phyloP scores from a whole-genome alignment of 768 basidiomycete species.

The Tubosaeta brunneosetosa region DNA sequence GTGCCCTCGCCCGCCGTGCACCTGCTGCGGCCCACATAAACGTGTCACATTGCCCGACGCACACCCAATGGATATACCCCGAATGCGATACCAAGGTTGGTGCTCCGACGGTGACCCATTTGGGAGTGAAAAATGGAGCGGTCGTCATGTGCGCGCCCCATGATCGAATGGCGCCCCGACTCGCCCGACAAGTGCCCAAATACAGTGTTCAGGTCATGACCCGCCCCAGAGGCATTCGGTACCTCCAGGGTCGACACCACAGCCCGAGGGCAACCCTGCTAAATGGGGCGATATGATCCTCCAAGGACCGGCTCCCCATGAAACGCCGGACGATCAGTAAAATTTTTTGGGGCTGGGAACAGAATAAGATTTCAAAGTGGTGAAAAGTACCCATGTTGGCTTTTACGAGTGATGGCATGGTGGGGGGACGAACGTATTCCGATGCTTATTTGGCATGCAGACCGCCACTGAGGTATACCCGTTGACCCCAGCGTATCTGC shows the following conservation, averaged over 20 bases:
- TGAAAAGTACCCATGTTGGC: too few relatives aligned
- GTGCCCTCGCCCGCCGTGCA: not conserved
- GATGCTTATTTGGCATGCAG: not conserved
- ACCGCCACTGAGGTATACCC: conserved; percentile 7
- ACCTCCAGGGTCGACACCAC: not conserved
- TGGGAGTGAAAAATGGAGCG: conserved; percentile 15
- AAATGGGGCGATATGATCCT: not conserved
- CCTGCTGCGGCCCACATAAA: conserved; percentile 9
- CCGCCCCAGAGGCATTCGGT: not conserved
- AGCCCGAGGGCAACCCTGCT: not conserved
- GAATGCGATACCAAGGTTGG: conserved; percentile 1
- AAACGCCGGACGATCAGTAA: conserved; percentile 1
- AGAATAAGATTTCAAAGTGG: too few relatives aligned
- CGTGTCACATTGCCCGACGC: conserved; percentile 18
- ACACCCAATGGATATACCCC: not conserved
- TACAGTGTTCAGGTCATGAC: not conserved
- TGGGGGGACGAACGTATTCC: not conserved
- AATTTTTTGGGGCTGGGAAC: conserved; percentile 5
- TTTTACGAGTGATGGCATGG: not conserved
- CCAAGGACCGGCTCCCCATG: conserved; percentile 2
- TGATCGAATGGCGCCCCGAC: not conserved
- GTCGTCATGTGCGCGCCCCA: not conserved
- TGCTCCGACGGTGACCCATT: conserved; percentile 1
- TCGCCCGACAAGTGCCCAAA: not conserved
- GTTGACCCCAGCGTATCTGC: too few relatives aligned